Percentiles rank a stretch among this genome's conserved stretches.
These are phyloP conservation scores for Dunaliella primolecta DNA, from an alignment of 139 green algal species.

Conservation along the genomic window DNA sequence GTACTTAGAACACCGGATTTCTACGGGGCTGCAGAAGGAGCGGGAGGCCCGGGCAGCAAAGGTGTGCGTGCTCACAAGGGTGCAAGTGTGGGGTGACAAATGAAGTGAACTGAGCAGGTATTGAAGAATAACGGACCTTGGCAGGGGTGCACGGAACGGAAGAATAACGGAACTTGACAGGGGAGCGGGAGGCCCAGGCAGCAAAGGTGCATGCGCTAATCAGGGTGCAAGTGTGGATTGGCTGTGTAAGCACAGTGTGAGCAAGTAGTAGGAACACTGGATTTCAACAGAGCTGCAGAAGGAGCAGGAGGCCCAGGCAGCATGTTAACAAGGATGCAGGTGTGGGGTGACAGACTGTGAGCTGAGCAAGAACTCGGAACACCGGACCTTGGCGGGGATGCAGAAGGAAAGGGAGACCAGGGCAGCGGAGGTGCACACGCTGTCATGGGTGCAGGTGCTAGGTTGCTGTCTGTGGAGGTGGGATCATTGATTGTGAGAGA, in stretches of 20 bases:
- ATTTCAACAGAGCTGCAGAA: constrained; percentile 42
- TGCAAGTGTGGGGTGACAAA: not conserved
- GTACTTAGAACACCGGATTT: constrained; percentile 61
- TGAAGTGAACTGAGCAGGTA: constrained; percentile 5
- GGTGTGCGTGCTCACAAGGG: constrained; percentile 27
- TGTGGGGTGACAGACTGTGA: not conserved
- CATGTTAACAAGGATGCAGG: constrained; percentile 4
- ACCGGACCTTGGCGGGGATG: too few relatives aligned
- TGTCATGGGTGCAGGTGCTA: too few relatives aligned
- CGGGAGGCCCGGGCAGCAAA: constrained; percentile 33
- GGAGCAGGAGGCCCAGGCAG: constrained; percentile 42
- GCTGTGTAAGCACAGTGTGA: too few relatives aligned
- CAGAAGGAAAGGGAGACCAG: too few relatives aligned
- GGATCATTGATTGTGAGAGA: too few relatives aligned
- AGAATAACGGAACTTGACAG: too few relatives aligned
- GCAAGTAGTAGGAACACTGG: constrained; percentile 60
- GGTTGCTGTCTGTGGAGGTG: too few relatives aligned
- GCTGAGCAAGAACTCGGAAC: not conserved
- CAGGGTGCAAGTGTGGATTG: too few relatives aligned
- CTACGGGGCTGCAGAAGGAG: constrained; percentile 45
- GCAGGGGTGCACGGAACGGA: not conserved
- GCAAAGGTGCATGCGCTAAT: too few relatives aligned
- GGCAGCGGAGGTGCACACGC: too few relatives aligned
- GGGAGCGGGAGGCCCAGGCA: too few relatives aligned
- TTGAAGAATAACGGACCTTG: too few relatives aligned